phyloP scores from a whole-genome alignment of 805 yeast species.

The Tetrapisispora iriomotensis region DNA sequence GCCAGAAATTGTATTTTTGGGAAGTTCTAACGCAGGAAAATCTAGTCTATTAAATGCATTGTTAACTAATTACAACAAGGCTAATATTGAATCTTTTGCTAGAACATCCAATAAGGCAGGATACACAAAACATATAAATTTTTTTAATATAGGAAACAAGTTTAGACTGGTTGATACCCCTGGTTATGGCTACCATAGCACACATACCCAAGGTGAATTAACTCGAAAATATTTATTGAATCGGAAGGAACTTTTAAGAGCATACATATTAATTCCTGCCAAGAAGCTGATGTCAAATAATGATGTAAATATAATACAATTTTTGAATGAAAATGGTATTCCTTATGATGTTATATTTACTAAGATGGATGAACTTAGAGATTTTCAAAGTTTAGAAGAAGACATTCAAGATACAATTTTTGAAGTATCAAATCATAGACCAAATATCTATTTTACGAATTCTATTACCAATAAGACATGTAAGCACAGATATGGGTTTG shows the following conservation, averaged over 20 bases:
- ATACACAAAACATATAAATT: slow-evolving; percentile 52
- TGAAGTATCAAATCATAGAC: slow-evolving; percentile 33
- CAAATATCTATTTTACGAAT: slow-evolving; percentile 43
- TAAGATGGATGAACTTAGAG: slow-evolving; percentile 52
- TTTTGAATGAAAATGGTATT: slow-evolving; percentile 44
- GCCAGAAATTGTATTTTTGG: slow-evolving; percentile 71
- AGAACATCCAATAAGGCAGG: slow-evolving; percentile 48
- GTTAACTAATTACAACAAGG: slow-evolving; percentile 33
- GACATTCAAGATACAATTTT: slow-evolving; percentile 32
- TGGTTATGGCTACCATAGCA: slow-evolving; percentile 76
- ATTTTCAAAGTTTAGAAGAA: slow-evolving; percentile 31
- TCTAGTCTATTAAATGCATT: slow-evolving; percentile 63
- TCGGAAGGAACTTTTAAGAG: slow-evolving; percentile 45
- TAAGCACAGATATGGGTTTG: slow-evolving; percentile 41
- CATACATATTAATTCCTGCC: slow-evolving; percentile 54
- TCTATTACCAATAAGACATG: slow-evolving; percentile 31
- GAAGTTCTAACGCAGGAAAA: slow-evolving; percentile 82
- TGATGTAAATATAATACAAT: slow-evolving; percentile 45
- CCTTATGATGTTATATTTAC: slow-evolving; percentile 71
- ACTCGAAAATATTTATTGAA: slow-evolving; percentile 52
- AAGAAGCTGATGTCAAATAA: slow-evolving; percentile 47
- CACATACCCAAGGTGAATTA: slow-evolving; percentile 55
- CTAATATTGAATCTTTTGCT: slow-evolving; percentile 35
- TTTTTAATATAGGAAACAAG: slow-evolving; percentile 55
- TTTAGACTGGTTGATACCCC: slow-evolving; percentile 76